phyloP scores from a whole-genome alignment of 257 asterid species.

The Primulina huaijiensis region DNA sequence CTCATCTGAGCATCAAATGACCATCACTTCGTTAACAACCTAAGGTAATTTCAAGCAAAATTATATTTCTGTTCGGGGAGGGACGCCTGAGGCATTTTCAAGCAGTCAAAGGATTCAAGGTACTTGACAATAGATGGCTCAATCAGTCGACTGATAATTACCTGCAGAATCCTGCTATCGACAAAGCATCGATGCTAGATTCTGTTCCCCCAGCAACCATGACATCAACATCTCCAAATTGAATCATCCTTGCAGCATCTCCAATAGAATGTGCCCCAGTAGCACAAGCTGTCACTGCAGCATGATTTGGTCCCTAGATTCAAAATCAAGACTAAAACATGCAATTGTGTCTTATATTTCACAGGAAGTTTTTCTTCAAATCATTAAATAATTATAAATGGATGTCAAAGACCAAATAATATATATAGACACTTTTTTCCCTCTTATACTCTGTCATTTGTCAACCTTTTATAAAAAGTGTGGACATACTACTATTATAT shows the following conservation, averaged over 20 bases:
- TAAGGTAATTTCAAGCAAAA: neutral
- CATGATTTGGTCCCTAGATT: conserved; percentile 99
- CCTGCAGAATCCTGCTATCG: conserved; percentile 98
- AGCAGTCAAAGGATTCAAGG: neutral
- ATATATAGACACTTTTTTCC: neutral
- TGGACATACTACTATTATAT: conserved; percentile 9
- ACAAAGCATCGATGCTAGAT: conserved; percentile 95
- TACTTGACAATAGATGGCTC: conserved; percentile 9
- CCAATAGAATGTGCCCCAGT: conserved; percentile 98
- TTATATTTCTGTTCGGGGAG: neutral
- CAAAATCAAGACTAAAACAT: conserved; percentile 52
- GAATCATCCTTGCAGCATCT: conserved; percentile 95
- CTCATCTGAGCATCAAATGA: conserved; percentile 3
- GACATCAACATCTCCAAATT: conserved; percentile 91
- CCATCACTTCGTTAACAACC: neutral
- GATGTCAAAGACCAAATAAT: conserved; percentile 8
- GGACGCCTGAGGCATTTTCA: neutral
- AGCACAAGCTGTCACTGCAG: conserved; percentile 99
- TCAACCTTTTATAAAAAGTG: neutral
- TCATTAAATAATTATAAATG: conserved; percentile 4
- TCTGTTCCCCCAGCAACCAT: conserved; percentile 99
- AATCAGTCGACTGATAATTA: conserved; percentile 31
- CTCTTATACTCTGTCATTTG: neutral
- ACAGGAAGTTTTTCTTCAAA: conserved; percentile 19
- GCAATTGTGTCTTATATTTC: conserved; percentile 29